Evolutionary conservation across 1,139 yeast species (phyloP), one percentile per base, ranked within the genome.

Genomic region (Pichiaceae sp.): DNA sequence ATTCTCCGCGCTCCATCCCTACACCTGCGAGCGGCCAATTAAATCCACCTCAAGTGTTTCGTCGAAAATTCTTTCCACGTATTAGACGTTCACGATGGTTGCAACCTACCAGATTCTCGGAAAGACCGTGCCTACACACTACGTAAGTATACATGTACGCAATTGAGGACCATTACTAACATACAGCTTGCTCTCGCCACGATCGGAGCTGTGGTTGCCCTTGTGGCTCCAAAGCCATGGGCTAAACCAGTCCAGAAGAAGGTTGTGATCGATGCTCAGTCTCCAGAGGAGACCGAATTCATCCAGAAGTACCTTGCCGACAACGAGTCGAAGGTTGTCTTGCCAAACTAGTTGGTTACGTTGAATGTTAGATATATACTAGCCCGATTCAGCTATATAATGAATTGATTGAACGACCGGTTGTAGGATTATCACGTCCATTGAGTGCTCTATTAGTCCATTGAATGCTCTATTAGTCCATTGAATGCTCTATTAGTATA

Each of bases 211-310:
- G 82, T 80, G 43, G 70, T 68, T 31, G 60, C 78, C 35, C 53
- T 73, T 40, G 75, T 68, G 45, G 55, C 66, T 32, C 91, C 91
- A 59, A 80, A 81, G 63, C 91, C 91, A 54, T 80, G 85, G 75
- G 69, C 72, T 27, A 60, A 75, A 16, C 45, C 52, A 29, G 54
- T 55, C 35, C 62, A 61, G 55, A 61, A 74, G 46, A 70, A 75
- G 46, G 74, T 80, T 45, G 64, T 80, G 40, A 73, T 86, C 61
- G 73, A 75, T 49, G 95, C 96, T 46, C 62, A 77, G 41, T 74
- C 87, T 41, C 76, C 87, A 50, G 96, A 86, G 53, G 97, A 89
- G 68, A 95, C 84, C 62, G 79, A 80, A 63, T 89, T 81, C 67
- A 72, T 79, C 50, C 57, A 59, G 53, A 68, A 64, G 17, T 66